phyloP scores from a whole-genome alignment of 2,329 filamentous ascomycete genomes.

The Elsinoe ampelina region DNA sequence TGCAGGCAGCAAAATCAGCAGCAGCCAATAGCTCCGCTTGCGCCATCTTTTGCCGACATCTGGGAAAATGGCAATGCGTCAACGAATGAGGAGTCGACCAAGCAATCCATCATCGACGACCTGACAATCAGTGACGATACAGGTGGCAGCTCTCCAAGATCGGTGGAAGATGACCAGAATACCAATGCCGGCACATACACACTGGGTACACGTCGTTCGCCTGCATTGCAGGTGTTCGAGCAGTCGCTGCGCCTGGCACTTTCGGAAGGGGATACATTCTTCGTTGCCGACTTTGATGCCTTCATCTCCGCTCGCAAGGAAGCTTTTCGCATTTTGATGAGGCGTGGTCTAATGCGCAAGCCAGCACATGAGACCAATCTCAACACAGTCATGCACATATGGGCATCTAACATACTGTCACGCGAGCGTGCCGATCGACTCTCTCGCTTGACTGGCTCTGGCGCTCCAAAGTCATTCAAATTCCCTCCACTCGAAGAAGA shows the following conservation, averaged over 20 bases:
- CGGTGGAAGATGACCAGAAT: background rate
- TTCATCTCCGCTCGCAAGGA: background rate
- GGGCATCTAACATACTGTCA: background rate
- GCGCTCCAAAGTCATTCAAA: conserved; percentile 4
- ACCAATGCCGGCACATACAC: background rate
- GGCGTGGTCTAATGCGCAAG: conserved; percentile 1
- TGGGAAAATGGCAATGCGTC: background rate
- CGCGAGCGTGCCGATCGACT: background rate
- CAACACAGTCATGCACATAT: background rate
- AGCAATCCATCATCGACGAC: background rate
- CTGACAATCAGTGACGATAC: background rate
- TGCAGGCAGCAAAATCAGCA: background rate
- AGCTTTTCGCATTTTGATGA: background rate
- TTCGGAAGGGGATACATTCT: background rate
- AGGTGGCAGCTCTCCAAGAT: background rate
- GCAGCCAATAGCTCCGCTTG: background rate
- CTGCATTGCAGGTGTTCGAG: background rate
- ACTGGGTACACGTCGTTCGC: background rate
- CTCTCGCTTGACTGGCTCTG: background rate
- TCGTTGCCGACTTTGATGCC: background rate
- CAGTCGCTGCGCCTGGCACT: background rate
- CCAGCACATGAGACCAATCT: conserved; percentile 6
- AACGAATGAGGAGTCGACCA: background rate
- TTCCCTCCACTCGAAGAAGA: conserved; percentile 1
- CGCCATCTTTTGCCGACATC: background rate